These are phyloP conservation scores for Kodamaea derodonti DNA, from an alignment of 1,139 yeast species.

Conservation along the genomic window DNA sequence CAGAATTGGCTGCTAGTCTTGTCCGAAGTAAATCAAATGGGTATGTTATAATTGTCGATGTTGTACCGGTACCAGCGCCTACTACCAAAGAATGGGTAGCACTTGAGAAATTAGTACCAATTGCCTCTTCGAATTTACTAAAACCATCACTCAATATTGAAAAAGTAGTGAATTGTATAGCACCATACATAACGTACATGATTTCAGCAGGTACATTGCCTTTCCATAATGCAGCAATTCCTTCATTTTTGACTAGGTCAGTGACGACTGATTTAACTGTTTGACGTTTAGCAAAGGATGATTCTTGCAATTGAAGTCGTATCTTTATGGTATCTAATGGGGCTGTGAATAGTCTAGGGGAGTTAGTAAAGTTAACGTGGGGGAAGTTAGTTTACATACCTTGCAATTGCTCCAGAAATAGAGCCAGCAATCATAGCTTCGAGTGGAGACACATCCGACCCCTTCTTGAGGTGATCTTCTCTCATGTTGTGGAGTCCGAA, in stretches of 20 bases:
- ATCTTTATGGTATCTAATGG: slow-evolving; percentile 90
- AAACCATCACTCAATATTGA: slow-evolving; percentile 48
- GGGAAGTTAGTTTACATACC: slow-evolving; percentile 27
- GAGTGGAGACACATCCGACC: slow-evolving; percentile 41
- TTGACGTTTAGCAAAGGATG: slow-evolving; percentile 24
- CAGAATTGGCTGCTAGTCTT: slow-evolving; percentile 61
- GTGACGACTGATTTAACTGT: slow-evolving; percentile 28
- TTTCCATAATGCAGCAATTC: slow-evolving; percentile 70
- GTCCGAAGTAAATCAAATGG: slow-evolving; percentile 89
- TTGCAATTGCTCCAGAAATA: slow-evolving; percentile 62
- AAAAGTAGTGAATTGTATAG: slow-evolving; percentile 76
- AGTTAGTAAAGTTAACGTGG: slow-evolving; percentile 8
- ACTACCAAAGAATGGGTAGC: slow-evolving; percentile 53
- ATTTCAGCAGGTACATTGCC: slow-evolving; percentile 92
- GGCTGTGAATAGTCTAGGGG: slow-evolving; percentile 71
- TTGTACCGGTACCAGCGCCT: slow-evolving; percentile 75
- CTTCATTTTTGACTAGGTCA: slow-evolving; percentile 32
- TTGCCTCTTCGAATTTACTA: slow-evolving; percentile 22
- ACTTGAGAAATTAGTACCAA: slow-evolving; percentile 25
- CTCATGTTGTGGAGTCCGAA: too few species aligned
- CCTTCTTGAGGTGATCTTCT: slow-evolving; percentile 51
- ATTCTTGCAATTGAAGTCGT: slow-evolving; percentile 62
- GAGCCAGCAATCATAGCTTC: slow-evolving; percentile 65
- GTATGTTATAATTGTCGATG: slow-evolving; percentile 71
- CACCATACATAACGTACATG: slow-evolving; percentile 82